phyloP scores from a whole-genome alignment of 108 stramenopile species.

The Cylindrotheca closterium region DNA sequence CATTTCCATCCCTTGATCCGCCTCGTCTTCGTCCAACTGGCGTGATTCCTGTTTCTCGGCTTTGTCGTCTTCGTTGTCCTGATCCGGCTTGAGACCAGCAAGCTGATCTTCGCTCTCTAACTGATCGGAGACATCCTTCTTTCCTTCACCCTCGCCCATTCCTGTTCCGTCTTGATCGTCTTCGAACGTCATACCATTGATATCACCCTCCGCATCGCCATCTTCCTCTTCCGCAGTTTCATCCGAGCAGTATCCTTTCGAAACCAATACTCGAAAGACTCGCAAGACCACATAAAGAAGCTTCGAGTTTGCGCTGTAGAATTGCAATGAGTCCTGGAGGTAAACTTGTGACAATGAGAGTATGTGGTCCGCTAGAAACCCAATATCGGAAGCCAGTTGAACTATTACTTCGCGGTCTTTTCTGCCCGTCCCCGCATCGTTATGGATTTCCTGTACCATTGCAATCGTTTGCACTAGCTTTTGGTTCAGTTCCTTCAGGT shows the following conservation, averaged over 20 bases:
- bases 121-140: slow-evolving; percentile 96
- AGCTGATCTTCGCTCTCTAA: slow-evolving; percentile 98
- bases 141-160: slow-evolving; percentile 98
- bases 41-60: slow-evolving; percentile 54
- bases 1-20: slow-evolving; percentile 98
- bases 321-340: slow-evolving; percentile 41
- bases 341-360: slow-evolving; percentile 28
- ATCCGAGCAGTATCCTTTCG: slow-evolving; percentile 93
- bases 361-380: slow-evolving; percentile 38
- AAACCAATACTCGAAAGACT: slow-evolving; percentile 86
- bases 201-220: slow-evolving; percentile 68
- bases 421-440: not conserved
- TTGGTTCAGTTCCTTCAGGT: slow-evolving; percentile 32
- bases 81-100: slow-evolving; percentile 89
- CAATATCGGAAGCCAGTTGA: slow-evolving; percentile 41
- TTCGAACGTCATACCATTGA: slow-evolving; percentile 83
- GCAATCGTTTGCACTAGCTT: not conserved
- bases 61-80: slow-evolving; percentile 48
- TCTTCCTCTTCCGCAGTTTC: slow-evolving; percentile 76
- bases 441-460: slow-evolving; percentile 5
- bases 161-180: slow-evolving; percentile 98
- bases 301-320: slow-evolving; percentile 70
- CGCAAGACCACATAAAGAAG: slow-evolving; percentile 83
- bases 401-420: slow-evolving; percentile 39
- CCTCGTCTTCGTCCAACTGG: slow-evolving; percentile 91